Conservation (phyloP, 805 yeast genomes). For the Candida ascalaphidarum region DNA sequence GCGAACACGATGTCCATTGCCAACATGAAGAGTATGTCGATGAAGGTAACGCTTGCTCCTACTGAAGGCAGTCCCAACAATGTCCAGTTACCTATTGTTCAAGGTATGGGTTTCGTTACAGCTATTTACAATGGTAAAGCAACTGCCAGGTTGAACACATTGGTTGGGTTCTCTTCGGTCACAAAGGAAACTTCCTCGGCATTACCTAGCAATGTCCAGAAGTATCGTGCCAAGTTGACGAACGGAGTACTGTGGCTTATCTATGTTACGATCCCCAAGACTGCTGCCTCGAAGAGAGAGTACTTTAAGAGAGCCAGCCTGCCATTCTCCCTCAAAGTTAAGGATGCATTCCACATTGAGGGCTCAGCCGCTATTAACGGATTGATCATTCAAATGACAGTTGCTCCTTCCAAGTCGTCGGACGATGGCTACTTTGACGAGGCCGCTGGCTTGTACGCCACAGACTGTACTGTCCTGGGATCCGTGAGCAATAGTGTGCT, state of each 20-base stretch:
- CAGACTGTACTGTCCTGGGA: slow-evolving; percentile 41
- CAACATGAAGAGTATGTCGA: slow-evolving; percentile 44
- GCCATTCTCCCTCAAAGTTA: no score
- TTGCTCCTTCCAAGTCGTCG: slow-evolving; percentile 3
- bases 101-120: slow-evolving; percentile 54
- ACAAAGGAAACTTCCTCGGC: slow-evolving; percentile 16
- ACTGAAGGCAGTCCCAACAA: slow-evolving; percentile 15
- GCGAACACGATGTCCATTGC: slow-evolving; percentile 34
- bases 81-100: slow-evolving; percentile 43
- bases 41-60: slow-evolving; percentile 32
- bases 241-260: slow-evolving; percentile 42
- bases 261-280: slow-evolving; percentile 33
- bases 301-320: slow-evolving; percentile 8
- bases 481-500: slow-evolving; percentile 32
- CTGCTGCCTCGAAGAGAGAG: slow-evolving; percentile 5
- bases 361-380: slow-evolving; percentile 25
- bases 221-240: slow-evolving; percentile 31
- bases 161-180: slow-evolving; percentile 36
- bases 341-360: slow-evolving; percentile 22
- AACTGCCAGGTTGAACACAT: slow-evolving; percentile 41
- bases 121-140: slow-evolving; percentile 44
- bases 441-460: slow-evolving; percentile 63
- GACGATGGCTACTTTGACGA: slow-evolving; percentile 43
- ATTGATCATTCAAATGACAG: slow-evolving; percentile 6
- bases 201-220: slow-evolving; percentile 8